Evolutionary conservation across 495 filamentous ascomycete genomes (phyloP).

Genomic region (Gamarada debralockiae): DNA sequence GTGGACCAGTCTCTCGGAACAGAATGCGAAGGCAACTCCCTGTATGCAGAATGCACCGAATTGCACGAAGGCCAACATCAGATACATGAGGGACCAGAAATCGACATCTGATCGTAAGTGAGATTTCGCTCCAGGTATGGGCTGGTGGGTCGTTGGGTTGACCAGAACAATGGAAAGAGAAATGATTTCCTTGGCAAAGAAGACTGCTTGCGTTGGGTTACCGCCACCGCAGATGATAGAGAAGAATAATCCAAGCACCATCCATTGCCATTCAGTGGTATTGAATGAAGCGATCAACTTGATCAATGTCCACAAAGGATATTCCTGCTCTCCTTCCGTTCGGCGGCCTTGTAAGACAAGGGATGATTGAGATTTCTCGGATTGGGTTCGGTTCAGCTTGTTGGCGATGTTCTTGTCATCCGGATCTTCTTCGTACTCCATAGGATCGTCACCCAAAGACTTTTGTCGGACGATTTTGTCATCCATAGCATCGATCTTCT

Average conservation of each 20-base stretch:
- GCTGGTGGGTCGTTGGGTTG: constrained; percentile 17
- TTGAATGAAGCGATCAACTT: constrained; percentile 85
- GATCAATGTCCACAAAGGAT: constrained; percentile 73
- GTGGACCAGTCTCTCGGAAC: constrained; percentile 78
- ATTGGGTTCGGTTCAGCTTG: constrained; percentile 58
- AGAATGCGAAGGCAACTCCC: constrained; percentile 75
- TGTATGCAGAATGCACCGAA: constrained; percentile 66
- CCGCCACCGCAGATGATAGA: constrained; percentile 78
- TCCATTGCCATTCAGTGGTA: constrained; percentile 61
- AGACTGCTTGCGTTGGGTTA: constrained; percentile 83
- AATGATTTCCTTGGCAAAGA: constrained; percentile 85
- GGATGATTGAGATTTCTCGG: constrained; percentile 67
- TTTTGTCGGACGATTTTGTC: constrained; percentile 43
- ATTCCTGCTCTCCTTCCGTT: constrained; percentile 48
- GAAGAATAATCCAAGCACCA: constrained; percentile 74
- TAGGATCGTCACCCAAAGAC: constrained; percentile 29
- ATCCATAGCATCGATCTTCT: constrained; percentile 39
- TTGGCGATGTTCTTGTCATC: constrained; percentile 50
- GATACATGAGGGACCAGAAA: constrained; percentile 93
- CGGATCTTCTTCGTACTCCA: constrained; percentile 43
- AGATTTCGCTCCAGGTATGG: constrained; percentile 30
- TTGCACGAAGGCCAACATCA: constrained; percentile 82
- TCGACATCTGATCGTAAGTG: constrained; percentile 41
- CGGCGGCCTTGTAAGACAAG: constrained; percentile 55
- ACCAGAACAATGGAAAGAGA: constrained; percentile 45